These are phyloP conservation scores for Candolleomyces aberdarensis DNA, from an alignment of 768 basidiomycete genomes.

Conservation along the genomic window DNA sequence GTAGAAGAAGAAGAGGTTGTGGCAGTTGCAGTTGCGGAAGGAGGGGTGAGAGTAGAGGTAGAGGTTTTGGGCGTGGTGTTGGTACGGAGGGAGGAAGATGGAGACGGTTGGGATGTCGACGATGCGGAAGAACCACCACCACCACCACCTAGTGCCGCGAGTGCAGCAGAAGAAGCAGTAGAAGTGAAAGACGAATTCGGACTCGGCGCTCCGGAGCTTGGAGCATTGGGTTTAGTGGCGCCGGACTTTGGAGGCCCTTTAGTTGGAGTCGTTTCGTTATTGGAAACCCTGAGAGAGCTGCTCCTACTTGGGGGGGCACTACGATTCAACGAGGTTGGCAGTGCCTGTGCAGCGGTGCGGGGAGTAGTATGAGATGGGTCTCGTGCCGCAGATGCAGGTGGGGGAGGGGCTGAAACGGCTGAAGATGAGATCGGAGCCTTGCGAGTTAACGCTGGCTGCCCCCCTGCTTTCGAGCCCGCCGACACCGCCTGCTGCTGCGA, in stretches of 20 bases:
- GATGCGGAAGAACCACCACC: too few species aligned
- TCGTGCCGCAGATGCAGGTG: neutral
- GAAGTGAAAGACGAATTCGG: conserved; percentile 1
- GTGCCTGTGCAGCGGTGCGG: conserved; percentile 6
- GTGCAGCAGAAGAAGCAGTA: too few species aligned
- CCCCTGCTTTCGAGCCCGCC: neutral
- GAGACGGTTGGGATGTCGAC: too few species aligned
- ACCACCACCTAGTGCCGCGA: too few species aligned
- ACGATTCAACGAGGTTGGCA: neutral
- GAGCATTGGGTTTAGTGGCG: neutral
- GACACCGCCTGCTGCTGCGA: neutral
- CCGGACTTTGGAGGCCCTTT: too few species aligned
- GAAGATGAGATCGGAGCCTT: neutral
- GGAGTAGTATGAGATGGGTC: neutral
- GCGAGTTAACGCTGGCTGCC: neutral
- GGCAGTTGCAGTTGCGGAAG: neutral
- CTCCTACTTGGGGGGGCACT: conserved; percentile 8
- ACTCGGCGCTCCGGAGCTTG: neutral
- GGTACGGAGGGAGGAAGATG: too few species aligned
- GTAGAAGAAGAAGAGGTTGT: neutral
- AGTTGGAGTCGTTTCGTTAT: conserved; percentile 16
- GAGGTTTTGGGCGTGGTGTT: too few species aligned
- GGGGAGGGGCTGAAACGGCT: neutral
- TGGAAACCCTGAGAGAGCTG: neutral
- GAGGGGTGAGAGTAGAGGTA: too few species aligned